Conservation (phyloP, 1,284 basidiomycete genomes). For the Microstroma glucosiphilum region DNA sequence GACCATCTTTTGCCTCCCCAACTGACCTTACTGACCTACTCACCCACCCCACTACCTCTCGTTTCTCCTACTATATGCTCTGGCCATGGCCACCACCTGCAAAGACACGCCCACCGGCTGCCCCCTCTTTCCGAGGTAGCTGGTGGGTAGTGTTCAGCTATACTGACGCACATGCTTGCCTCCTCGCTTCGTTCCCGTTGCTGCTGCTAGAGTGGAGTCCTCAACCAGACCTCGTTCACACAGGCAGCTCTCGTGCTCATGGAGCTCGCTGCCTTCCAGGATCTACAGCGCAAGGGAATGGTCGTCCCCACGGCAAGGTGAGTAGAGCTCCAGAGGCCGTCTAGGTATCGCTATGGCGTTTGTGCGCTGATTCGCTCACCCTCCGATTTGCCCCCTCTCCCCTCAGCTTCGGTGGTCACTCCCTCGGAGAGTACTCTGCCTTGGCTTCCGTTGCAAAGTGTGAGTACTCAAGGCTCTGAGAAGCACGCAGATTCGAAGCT, state of each 20-base stretch:
- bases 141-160: background rate
- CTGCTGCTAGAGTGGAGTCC: slow-evolving; percentile 29
- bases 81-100: slow-evolving; percentile 1
- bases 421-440: slow-evolving; percentile 94
- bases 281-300: slow-evolving; percentile 91
- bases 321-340: background rate
- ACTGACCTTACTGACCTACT: background rate
- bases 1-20: background rate
- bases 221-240: slow-evolving; percentile 96
- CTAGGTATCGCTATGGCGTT: background rate
- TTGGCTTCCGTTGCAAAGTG: slow-evolving; percentile 86
- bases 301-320: slow-evolving; percentile 58
- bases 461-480: background rate
- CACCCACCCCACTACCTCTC: background rate
- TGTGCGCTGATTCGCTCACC: background rate
- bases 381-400: slow-evolving; percentile 54
- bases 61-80: background rate
- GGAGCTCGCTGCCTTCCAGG: slow-evolving; percentile 94
- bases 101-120: background rate
- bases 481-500: background rate
- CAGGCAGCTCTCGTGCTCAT: slow-evolving; percentile 92
- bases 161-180: background rate
- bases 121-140: background rate
- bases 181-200: background rate
- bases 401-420: slow-evolving; percentile 94